A percentile compares a stretch with the other conserved stretches of the same genome.
Evolutionary conservation across 495 filamentous ascomycete genomes (phyloP).

Genomic region (Aspergillus biplanus): DNA sequence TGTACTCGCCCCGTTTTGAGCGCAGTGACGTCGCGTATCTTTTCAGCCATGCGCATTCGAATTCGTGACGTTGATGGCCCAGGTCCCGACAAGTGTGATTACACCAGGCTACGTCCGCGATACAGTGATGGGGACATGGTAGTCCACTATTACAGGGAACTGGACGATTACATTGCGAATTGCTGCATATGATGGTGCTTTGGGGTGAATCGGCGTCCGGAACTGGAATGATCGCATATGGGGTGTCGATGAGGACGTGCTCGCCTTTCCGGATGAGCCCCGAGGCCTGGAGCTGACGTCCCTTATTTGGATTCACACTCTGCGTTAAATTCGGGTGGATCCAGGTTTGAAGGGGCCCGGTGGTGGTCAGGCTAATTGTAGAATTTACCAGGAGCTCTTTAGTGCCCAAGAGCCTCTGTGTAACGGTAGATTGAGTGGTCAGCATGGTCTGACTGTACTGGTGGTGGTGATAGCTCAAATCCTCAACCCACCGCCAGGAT

Average conservation of each 20-base stretch:
- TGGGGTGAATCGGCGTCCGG: slow-evolving; percentile 32
- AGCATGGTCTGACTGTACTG: not conserved
- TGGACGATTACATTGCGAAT: slow-evolving; percentile 35
- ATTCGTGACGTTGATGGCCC: slow-evolving; percentile 34
- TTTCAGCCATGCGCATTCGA: slow-evolving; percentile 45
- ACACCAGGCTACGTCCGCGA: slow-evolving; percentile 42
- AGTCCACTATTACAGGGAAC: slow-evolving; percentile 18
- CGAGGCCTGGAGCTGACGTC: slow-evolving; percentile 40
- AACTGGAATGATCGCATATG: slow-evolving; percentile 41
- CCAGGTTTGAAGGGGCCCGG: slow-evolving; percentile 22
- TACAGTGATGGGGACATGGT: slow-evolving; percentile 34
- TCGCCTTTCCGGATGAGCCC: slow-evolving; percentile 33
- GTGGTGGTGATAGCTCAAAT: not conserved
- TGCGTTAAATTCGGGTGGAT: slow-evolving; percentile 42
- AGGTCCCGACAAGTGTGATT: slow-evolving; percentile 26
- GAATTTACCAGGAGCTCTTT: not conserved
- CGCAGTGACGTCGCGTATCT: slow-evolving; percentile 33
- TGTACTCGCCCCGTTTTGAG: slow-evolving; percentile 41
- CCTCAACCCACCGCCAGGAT: not conserved
- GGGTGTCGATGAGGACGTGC: slow-evolving; percentile 37
- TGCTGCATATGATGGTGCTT: slow-evolving; percentile 39
- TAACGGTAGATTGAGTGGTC: not conserved
- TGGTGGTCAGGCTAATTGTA: not conserved
- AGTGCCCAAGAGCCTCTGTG: not conserved
- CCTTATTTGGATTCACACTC: slow-evolving; percentile 37